phyloP scores from a whole-genome alignment of 78 protist species.

The Dictyostelium brefeldianum region DNA sequence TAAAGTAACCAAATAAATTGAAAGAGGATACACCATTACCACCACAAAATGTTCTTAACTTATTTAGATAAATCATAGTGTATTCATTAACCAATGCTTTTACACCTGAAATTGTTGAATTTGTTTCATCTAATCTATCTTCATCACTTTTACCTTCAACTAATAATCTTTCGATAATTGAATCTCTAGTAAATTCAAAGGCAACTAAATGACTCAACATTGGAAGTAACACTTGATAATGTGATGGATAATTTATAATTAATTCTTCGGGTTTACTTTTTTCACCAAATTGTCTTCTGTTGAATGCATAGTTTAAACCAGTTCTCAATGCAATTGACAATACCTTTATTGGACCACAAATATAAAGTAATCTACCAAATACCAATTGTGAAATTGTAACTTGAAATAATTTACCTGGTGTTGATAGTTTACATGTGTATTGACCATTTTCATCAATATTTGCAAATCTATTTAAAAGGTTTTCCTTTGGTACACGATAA shows the following conservation, averaged over 20 bases:
- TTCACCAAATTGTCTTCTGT: conserved; percentile 65
- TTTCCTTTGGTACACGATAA: conserved; percentile 85
- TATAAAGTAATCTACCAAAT: conserved; percentile 66
- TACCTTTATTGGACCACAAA: conserved; percentile 41
- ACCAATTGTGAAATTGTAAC: conserved; percentile 66
- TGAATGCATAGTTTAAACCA: conserved; percentile 41
- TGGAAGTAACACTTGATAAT: conserved; percentile 54
- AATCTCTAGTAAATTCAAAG: conserved; percentile 54
- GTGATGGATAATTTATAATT: conserved; percentile 70
- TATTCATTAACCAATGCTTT: conserved; percentile 49
- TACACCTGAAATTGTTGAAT: conserved; percentile 54
- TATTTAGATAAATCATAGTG: neutral
- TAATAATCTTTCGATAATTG: conserved; percentile 39
- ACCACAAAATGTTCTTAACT: conserved; percentile 64
- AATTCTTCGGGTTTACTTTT: conserved; percentile 49
- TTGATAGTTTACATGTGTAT: conserved; percentile 11
- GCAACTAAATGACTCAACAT: conserved; percentile 48
- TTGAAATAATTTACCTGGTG: conserved; percentile 71
- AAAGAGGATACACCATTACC: conserved; percentile 68
- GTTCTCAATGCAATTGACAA: conserved; percentile 15
- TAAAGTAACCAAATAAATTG: conserved; percentile 35
- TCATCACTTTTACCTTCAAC: neutral
- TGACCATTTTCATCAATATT: conserved; percentile 73
- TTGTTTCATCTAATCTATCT: conserved; percentile 15
- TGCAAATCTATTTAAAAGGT: conserved; percentile 75